phyloP scores from a whole-genome alignment of 768 basidiomycete species.

The Leccinum aurantiacum region DNA sequence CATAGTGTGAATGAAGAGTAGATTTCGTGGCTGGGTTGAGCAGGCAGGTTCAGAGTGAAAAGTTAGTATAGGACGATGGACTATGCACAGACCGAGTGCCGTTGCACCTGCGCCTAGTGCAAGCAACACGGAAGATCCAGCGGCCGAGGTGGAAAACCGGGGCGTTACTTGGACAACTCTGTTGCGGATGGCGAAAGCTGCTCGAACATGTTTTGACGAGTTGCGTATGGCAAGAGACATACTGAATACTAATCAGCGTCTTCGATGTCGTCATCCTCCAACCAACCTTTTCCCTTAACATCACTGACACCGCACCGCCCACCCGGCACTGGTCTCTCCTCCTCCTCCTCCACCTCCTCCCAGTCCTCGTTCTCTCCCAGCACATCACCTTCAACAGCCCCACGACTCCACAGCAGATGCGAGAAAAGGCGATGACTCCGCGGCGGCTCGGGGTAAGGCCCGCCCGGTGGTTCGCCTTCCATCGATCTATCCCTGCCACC shows the following conservation, averaged over 20 bases:
- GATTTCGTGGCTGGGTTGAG: slow-evolving; percentile 47
- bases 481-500: background rate
- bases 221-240: slow-evolving; percentile 6
- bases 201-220: background rate
- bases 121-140: slow-evolving; percentile 29
- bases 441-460: slow-evolving; percentile 11
- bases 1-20: slow-evolving; percentile 61
- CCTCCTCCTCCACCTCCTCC: slow-evolving; percentile 27
- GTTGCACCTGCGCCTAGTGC: slow-evolving; percentile 40
- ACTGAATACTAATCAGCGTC: slow-evolving; percentile 32
- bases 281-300: slow-evolving; percentile 44
- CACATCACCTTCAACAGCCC: slow-evolving; percentile 19
- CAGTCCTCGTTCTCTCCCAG: slow-evolving; percentile 33
- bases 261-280: slow-evolving; percentile 62
- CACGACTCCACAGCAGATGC: slow-evolving; percentile 44
- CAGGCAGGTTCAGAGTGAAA: background rate
- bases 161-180: slow-evolving; percentile 3
- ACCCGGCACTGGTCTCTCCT: slow-evolving; percentile 28
- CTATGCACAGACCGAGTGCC: slow-evolving; percentile 44
- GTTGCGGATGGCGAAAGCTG: background rate
- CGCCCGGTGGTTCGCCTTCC: background rate
- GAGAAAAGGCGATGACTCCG: slow-evolving; percentile 53
- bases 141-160: slow-evolving; percentile 12
- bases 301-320: slow-evolving; percentile 24
- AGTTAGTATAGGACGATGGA: background rate